Evolutionary conservation across 2,329 filamentous ascomycete genomes (phyloP).

Genomic region (Aspergillus niger): DNA sequence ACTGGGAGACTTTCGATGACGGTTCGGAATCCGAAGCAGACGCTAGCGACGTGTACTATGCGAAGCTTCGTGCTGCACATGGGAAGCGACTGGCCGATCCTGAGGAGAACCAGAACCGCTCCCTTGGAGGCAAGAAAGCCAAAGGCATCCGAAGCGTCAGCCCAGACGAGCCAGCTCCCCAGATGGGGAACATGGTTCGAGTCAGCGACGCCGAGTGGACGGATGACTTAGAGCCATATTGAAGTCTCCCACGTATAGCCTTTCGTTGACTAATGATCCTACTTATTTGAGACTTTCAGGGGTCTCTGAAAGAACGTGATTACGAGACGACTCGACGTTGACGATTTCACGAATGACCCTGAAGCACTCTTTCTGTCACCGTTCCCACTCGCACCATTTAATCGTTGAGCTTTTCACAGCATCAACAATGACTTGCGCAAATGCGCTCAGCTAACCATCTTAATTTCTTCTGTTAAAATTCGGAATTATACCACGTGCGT

Average conservation of each 20-base stretch:
- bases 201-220: slow-evolving; percentile 58
- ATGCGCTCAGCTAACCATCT: slow-evolving; percentile 11
- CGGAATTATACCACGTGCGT: slow-evolving; percentile 26
- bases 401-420: slow-evolving; percentile 13
- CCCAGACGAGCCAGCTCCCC: slow-evolving; percentile 42
- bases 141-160: slow-evolving; percentile 53
- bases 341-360: slow-evolving; percentile 32
- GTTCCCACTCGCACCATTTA: slow-evolving; percentile 7
- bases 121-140: slow-evolving; percentile 44
- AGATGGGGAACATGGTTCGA: slow-evolving; percentile 47
- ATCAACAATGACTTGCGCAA: slow-evolving; percentile 6
- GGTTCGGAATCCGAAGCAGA: slow-evolving; percentile 74
- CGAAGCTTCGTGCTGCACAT: slow-evolving; percentile 70
- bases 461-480: slow-evolving; percentile 35
- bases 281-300: slow-evolving; percentile 14
- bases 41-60: slow-evolving; percentile 75
- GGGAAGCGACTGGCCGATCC: slow-evolving; percentile 60
- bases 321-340: slow-evolving; percentile 25
- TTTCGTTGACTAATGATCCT: slow-evolving; percentile 5
- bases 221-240: slow-evolving; percentile 52
- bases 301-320: slow-evolving; percentile 23
- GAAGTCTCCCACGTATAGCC: slow-evolving; percentile 11
- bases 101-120: slow-evolving; percentile 37
- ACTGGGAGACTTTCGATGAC: slow-evolving; percentile 97
- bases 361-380: slow-evolving; percentile 12